Conservation (phyloP, 257 asterid genomes). For the Nicotiana obtusifolia region DNA sequence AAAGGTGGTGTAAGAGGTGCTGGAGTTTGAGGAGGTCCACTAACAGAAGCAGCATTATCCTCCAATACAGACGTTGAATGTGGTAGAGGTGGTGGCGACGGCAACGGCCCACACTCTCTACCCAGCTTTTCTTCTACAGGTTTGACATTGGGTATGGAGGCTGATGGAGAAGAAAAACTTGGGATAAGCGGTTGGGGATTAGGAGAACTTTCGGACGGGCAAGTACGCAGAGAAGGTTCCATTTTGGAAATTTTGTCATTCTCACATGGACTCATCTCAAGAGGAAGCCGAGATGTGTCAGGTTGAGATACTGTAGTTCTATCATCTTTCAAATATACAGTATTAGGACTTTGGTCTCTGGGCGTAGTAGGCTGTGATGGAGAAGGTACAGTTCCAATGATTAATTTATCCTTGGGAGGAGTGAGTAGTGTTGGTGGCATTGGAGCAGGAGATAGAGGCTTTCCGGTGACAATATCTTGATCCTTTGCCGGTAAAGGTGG, state of each 20-base stretch:
- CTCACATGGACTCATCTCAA: not conserved
- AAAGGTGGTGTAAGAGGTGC: slow-evolving; percentile 7
- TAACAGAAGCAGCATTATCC: slow-evolving; percentile 11
- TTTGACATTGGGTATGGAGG: not conserved
- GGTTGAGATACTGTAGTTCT: not conserved
- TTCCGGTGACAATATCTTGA: slow-evolving; percentile 20
- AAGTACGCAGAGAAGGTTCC: slow-evolving; percentile 15
- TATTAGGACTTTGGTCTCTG: not conserved
- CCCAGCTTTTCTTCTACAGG: not conserved
- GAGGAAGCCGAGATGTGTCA: not conserved
- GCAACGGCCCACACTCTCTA: slow-evolving; percentile 9
- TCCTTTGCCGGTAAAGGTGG: slow-evolving; percentile 26
- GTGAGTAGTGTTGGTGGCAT: slow-evolving; percentile 20
- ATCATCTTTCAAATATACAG: not conserved
- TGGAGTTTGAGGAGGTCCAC: slow-evolving; percentile 12
- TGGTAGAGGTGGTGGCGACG: slow-evolving; percentile 15
- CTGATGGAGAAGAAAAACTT: slow-evolving; percentile 8
- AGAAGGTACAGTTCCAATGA: slow-evolving; percentile 16
- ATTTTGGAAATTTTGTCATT: not conserved
- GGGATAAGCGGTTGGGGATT: slow-evolving; percentile 2
- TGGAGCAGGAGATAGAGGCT: slow-evolving; percentile 19
- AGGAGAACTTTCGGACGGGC: not conserved
- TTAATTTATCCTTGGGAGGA: slow-evolving; percentile 31
- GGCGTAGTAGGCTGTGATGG: slow-evolving; percentile 13
- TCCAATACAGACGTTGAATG: slow-evolving; percentile 8